These are phyloP conservation scores for Myochromella boudieri DNA, from an alignment of 768 basidiomycete genomes.

Conservation along the genomic window DNA sequence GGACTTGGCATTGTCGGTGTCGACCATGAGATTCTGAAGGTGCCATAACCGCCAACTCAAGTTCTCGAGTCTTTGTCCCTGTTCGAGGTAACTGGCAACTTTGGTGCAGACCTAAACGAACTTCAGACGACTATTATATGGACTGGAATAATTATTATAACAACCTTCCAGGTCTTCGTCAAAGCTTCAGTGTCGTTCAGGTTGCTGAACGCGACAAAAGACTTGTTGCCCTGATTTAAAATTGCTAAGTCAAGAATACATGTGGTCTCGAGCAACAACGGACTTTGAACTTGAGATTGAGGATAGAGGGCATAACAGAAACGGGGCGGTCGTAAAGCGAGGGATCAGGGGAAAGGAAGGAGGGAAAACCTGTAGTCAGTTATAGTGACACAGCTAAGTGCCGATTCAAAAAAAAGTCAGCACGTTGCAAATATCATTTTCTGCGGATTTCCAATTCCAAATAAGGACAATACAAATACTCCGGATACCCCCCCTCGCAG, in stretches of 20 bases:
- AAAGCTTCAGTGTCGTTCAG: constrained; percentile 81
- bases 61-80: constrained; percentile 90
- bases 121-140: background rate
- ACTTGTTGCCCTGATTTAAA: constrained; percentile 80
- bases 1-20: constrained; percentile 84
- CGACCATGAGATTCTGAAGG: constrained; percentile 88
- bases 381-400: constrained; percentile 17
- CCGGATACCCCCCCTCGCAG: constrained; percentile 4
- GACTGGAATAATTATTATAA: constrained; percentile 17
- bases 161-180: constrained; percentile 89
- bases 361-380: constrained; percentile 5
- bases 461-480: background rate
- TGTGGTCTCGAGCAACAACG: constrained; percentile 19
- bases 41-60: constrained; percentile 92
- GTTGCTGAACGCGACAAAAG: constrained; percentile 91
- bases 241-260: background rate
- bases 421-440: constrained; percentile 10
- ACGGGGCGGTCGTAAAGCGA: constrained; percentile 11
- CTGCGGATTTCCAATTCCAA: constrained; percentile 4
- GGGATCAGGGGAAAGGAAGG: constrained; percentile 14
- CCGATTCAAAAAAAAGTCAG: constrained; percentile 19
- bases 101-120: constrained; percentile 78
- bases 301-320: constrained; percentile 69
- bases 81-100: constrained; percentile 88
- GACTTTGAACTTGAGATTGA: constrained; percentile 86